phyloP scores from a whole-genome alignment of 2,329 filamentous ascomycete genomes.

The Amesomyces nigricolor region DNA sequence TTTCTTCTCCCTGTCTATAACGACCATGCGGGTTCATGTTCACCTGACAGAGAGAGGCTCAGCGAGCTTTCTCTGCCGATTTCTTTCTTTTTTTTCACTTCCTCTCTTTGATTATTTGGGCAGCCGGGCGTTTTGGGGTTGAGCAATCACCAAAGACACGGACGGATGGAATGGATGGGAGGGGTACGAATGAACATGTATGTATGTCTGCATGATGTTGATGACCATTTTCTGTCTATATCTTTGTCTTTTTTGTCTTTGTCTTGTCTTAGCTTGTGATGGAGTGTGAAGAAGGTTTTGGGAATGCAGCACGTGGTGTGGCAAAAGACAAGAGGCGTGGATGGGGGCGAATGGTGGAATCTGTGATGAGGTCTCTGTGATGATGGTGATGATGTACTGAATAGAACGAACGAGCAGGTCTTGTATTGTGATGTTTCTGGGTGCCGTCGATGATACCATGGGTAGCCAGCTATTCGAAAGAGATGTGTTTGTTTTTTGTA shows the following conservation, averaged over 20 bases:
- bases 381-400: not conserved
- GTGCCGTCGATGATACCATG: slow-evolving; percentile 1
- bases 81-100: no score
- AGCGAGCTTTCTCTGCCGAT: not conserved
- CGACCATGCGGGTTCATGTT: slow-evolving; percentile 11
- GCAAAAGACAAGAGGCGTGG: not conserved
- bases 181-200: not conserved
- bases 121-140: not conserved
- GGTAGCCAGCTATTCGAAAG: no score
- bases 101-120: not conserved
- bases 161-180: not conserved
- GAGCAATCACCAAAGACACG: no score
- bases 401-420: not conserved
- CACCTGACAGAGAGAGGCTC: not conserved
- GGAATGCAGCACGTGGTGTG: no score
- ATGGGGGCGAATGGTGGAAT: not conserved
- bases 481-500: not conserved
- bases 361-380: not conserved
- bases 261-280: no score
- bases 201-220: not conserved
- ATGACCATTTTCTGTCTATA: not conserved
- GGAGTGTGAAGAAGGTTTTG: no score
- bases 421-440: not conserved
- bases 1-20: slow-evolving; percentile 8
- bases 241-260: no score